Base-by-base conservation (phyloP, 2,329 filamentous ascomycete species). In the Didymella keratinophila region DNA sequence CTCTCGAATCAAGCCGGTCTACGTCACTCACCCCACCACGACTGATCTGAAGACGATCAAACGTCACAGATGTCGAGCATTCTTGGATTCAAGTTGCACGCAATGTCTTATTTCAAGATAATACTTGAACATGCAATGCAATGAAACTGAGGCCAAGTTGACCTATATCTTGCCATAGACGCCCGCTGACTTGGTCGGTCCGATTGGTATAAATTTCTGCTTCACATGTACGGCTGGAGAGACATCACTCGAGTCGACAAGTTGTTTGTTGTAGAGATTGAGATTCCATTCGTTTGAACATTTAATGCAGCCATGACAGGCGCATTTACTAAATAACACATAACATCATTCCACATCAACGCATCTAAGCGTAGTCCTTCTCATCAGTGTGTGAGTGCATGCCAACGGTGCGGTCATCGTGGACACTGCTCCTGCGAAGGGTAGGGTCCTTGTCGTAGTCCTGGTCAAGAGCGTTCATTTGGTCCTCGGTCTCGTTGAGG, bases 391-490 rank as follows among this genome's bases (percentile, higher is more conserved):
- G 47, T 4, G 57, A 51, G 52, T 52, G 42, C 16, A 58, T 8
- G 9, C 56, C 56, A 30, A 54, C 41, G 10, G 50, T 45, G 50
- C 56, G 56, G 18, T 58, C 56, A 25, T 20, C 41, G 27, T 58
- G 56, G 10, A 73, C 69, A 45, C 66, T 70, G 32, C 48, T 60
- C 21, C 62, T 61, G 62, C 67, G 65, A 59, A 76, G 51, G 27
- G 69, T 69, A n/a, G 64, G 62, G 47, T 76, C 71, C 32, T 71
- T 62, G 55, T 76, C 72, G 34, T 66, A 66, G 53, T 76, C 72
- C 62, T 69, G 55, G 54, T 77, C 72, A 52, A 78, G 61, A 16
- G 67, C 64, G 59, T 78, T 78, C 73, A 77, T 71, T 52, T 70
- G 55, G 27, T 78, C 76, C 63, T 77, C 76, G 0, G 60, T 64